phyloP scores from a whole-genome alignment of 2,329 filamentous ascomycete genomes.

The Hirsutella thompsonii region DNA sequence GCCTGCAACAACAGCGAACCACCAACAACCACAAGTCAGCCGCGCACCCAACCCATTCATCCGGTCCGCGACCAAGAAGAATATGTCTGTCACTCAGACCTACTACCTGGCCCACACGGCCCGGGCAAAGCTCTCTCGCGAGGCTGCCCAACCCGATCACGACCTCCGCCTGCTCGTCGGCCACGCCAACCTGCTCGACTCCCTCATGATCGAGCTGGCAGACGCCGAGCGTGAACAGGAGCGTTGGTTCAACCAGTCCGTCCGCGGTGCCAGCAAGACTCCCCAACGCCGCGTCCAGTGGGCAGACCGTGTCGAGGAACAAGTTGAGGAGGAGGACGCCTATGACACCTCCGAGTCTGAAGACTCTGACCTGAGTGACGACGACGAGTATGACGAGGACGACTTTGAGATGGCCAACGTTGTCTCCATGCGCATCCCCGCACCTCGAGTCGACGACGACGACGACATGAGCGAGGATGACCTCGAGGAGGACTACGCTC shows the following conservation, averaged over 20 bases:
- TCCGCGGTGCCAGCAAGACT: conserved; percentile 54
- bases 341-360: conserved; percentile 31
- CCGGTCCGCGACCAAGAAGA: conserved; percentile 46
- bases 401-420: conserved; percentile 43
- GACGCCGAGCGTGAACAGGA: conserved; percentile 94
- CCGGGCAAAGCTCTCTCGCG: conserved; percentile 84
- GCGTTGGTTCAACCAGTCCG: conserved; percentile 93
- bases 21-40: too few relatives aligned
- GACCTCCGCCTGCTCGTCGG: conserved; percentile 90
- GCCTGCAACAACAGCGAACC: conserved; percentile 13
- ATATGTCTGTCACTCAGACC: conserved; percentile 96
- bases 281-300: conserved; percentile 72
- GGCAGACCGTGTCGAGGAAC: conserved; percentile 67
- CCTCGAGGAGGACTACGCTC: conserved; percentile 51
- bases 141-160: conserved; percentile 85
- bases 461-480: conserved; percentile 35
- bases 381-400: conserved; percentile 37
- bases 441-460: conserved; percentile 24
- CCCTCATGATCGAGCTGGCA: conserved; percentile 81
- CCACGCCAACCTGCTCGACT: conserved; percentile 96
- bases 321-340: conserved; percentile 58
- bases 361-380: conserved; percentile 25
- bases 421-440: conserved; percentile 23
- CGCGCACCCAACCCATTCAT: conserved; percentile 10
- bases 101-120: conserved; percentile 98